Evolutionary conservation across 805 yeast species (phyloP).

Genomic region (Sporopachydermia lactativora): DNA sequence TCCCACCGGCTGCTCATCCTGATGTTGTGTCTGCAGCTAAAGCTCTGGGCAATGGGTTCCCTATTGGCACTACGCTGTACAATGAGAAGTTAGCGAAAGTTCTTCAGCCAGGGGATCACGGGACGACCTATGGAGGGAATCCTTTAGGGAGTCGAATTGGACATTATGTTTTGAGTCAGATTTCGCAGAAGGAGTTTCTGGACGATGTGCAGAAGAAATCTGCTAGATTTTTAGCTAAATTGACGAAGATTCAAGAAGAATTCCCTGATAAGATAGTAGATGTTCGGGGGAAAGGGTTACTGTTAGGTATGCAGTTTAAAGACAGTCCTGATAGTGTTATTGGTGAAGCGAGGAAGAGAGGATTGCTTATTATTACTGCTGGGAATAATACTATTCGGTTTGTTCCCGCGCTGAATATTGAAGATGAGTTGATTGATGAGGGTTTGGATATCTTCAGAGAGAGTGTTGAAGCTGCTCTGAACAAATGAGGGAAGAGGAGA

Average conservation of each 20-base stretch:
- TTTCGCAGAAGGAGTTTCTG: conserved; percentile 49
- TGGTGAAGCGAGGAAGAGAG: conserved; percentile 57
- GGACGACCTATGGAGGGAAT: conserved; percentile 96
- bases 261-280: conserved; percentile 49
- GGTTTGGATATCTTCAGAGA: conserved; percentile 61
- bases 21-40: conserved; percentile 92
- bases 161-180: conserved; percentile 53
- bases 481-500: not conserved
- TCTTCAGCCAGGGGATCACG: conserved; percentile 87
- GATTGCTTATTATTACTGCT: conserved; percentile 77
- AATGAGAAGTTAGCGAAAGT: conserved; percentile 62
- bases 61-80: conserved; percentile 88
- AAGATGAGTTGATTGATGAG: conserved; percentile 47
- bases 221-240: conserved; percentile 24
- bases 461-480: conserved; percentile 28
- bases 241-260: conserved; percentile 35
- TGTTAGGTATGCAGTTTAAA: conserved; percentile 70
- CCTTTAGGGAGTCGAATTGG: conserved; percentile 84
- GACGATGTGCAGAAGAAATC: conserved; percentile 47
- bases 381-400: conserved; percentile 85
- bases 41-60: conserved; percentile 94
- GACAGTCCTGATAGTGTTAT: conserved; percentile 43
- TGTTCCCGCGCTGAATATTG: conserved; percentile 85
- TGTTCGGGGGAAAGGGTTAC: conserved; percentile 79
- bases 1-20: conserved; percentile 77